Evolutionary conservation across 371 early-diverging fungal species (phyloP), one percentile per base, ranked within the genome.

Genomic region (Gilbertella persicaria): DNA sequence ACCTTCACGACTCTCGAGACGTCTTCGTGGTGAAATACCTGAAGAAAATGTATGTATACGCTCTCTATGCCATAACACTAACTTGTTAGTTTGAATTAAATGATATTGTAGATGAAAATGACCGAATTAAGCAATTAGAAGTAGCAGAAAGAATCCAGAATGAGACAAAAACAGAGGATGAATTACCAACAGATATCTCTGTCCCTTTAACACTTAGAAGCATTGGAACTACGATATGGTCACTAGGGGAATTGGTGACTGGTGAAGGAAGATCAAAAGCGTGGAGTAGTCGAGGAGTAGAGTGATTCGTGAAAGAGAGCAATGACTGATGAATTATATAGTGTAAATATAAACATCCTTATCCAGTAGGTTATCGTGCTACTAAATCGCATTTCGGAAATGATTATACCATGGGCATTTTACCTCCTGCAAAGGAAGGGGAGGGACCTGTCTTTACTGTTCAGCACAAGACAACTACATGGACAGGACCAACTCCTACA

Each of bases 331-430:
- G 4, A 5, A 28, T n/a, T 4, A 14, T 33, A 3, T 37, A 82
- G 82, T 82, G 79, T 46, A 70, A 70, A 30, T 82, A 75, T 44
- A 76, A 66, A 36, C 83, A 82, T 45, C 79, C 76, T 44, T 82
- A 82, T 53, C 83, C 83, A 3, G 64, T 82, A 33, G 83, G 83
- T 5, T 82, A 69, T 47, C 55, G 61, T 21, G 83, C 83, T 13
- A 73, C 83, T 12, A 82, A 82, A 63, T 46, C 55, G 4, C 80
- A 79, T 42, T 82, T 78, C 51, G 78, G 75, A 16, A 69, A 78
- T 35, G 61, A 67, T n/a, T 82, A 78, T 55, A 70, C 68, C 35
- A 79, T 82, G 83, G 62, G 69, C 30, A 82, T 82, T 40, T 60
- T 73, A 44, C 65, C 71, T 3, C 37, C 54, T 4, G 38, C 36